Evolutionary conservation across 768 basidiomycete genomes (phyloP), one percentile per base, ranked within the genome.

Genomic region (Gloeophyllum trabeum): DNA sequence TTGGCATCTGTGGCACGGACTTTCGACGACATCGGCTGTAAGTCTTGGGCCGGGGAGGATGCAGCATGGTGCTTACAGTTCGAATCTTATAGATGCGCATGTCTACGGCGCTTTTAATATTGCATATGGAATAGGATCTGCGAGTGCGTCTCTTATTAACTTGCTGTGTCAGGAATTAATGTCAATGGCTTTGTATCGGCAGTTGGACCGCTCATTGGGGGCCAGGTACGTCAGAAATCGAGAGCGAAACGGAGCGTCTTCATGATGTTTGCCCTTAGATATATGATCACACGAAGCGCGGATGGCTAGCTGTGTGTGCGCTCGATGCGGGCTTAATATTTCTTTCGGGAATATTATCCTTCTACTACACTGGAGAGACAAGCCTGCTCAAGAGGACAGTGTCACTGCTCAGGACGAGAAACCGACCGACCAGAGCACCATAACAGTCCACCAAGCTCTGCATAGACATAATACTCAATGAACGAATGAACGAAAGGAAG

Each of bases 61-160:
- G 28, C 10, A 32, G 10, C 10, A 18, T 16, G 37, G 18, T 5
- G 22, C 46, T 23, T 30, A 16, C 36, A 34, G 36, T 36, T 30
- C 46, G 34, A 48, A 14, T 39, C 36, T 16, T 36, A 22, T 49
- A 86, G 84, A 80, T 57, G 83, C 72, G 1, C 82, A 86, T 51
- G 68, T 81, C 3, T 87, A 83, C 50, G 83, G 76, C 3, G 77
- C 75, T 1, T 84, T 83, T 54, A 88, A 85, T 59, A 52, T 86
- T 7, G 75, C 74, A 2, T 84, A 76, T 46, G 82, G 79, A 1
- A 54, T 81, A 43, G 83, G 81, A 23, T 70, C 76, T 24, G 60
- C 73, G 36, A 52, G 82, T 82, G 48, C 55, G 71, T 61, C 14
- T 10, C 32, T 42, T 24, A 21, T 14, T 13, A 26, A 12, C 38